Base-by-base conservation (phyloP, 345 rosid species). In the Camelina laxa region DNA sequence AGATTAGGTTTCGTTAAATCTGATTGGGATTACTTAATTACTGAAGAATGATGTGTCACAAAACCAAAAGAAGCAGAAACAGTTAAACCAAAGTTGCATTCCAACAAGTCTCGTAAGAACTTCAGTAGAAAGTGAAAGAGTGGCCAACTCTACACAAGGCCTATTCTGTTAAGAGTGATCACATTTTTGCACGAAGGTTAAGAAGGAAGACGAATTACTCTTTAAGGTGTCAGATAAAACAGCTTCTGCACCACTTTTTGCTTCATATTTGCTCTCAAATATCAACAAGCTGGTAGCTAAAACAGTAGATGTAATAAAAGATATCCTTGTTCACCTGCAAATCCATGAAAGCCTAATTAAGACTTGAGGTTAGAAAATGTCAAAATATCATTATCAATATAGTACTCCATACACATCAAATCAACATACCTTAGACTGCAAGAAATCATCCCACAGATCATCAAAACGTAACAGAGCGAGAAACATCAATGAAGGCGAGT, bases 311-410 rank as follows among this genome's bases (percentile, higher is more conserved):
- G 35, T 54, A 24, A 54, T 24, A 54, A 31, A 3, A 54, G n/a
- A 42, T 35, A 13, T 55, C 36, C 17, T 55, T 55, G 17, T 55
- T 55, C 35, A 55, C 60, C 60, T 55, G 36, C 35, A 55, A 24
- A 10, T 27, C 14, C 5, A 55, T 24, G 60, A 55, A 24, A 55
- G 19, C 16, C 5, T 24, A 14, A 55, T n/a, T 55, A 55, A 55
- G 60, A 55, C 17, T 55, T 14, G 60, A 27, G 60, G 60, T 17
- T 55, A 55, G 35, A 55, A 51, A 51, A 21, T 2, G 1, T 20
- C 57, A 19, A 19, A 27, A 47, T 2, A 7, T 31, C 35, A 31
- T 31, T 1, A 33, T 33, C 36, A 33, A n/a, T n/a, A 31, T 3
- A 42, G 48, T n/a, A n/a, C n/a, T 42, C 48, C 7, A 44, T 15